Base-by-base conservation (phyloP, 2,329 filamentous ascomycete species). In the Piedraia hortae region DNA sequence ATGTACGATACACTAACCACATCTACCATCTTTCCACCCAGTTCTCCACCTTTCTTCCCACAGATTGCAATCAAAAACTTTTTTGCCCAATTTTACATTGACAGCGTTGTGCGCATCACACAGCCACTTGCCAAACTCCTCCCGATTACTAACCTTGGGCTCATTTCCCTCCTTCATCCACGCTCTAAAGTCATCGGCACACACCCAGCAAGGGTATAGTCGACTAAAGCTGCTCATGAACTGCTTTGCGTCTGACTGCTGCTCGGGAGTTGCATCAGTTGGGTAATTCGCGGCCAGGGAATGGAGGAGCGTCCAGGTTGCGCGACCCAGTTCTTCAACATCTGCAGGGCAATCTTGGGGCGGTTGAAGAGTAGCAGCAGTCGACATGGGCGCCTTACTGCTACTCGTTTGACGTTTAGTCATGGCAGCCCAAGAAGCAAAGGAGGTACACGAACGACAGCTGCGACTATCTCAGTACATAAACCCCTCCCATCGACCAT, bases 21-120 rank as follows among this genome's bases (percentile, higher is more conserved):
- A 70, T 25, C 62, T 48, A 10, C 64, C 64, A 50, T 70, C 64
- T 42, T 55, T 62, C 69, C 73, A 91, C 0, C 85, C 85, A 1
- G 72, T 85, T 48, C 72, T 58, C 85, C 85, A 97, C 43, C 85
- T 61, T 55, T 93, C 74, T 44, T 91, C 68, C 82, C 85, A 93
- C 37, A 55, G 62, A 24, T 53, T 54, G 49, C 85, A 97, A 54
- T 97, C 78, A 48, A 97, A 97, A 34, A 59, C 59, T 27, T 62
- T 56, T 58, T 97, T 97, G 21, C 85, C 85, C 34, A 97, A 46
- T 53, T 91, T 93, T 28, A 55, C 54, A 45, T 88, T 88, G 20
- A 88, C 74, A 13, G 73, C 72, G 46, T 88, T 88, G 45, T 88
- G 74, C 28, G 74, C 74, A 37, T 72, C 66, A 40, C 74, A 88